A percentile compares a stretch with the other conserved stretches of the same genome.
Conservation (phyloP, 1,139 yeast genomes). For the Kodamaea arcana region DNA sequence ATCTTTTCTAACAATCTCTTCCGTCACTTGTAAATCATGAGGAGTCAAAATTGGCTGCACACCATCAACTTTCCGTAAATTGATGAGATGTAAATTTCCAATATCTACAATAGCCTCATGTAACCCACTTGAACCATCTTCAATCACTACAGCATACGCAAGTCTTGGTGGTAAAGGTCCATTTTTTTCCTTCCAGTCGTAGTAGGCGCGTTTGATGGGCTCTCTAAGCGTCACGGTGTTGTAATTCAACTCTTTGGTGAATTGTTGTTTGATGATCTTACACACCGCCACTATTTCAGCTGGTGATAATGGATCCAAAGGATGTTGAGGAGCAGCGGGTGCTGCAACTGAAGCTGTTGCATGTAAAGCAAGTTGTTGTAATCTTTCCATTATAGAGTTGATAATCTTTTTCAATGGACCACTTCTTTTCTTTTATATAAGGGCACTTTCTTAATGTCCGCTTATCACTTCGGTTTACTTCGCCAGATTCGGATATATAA, state of each 20-base stretch:
- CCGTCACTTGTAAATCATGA: slow-evolving; percentile 60
- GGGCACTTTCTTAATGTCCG: no score
- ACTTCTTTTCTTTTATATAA: no score
- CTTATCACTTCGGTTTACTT: slow-evolving; percentile 2
- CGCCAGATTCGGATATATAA: neutral
- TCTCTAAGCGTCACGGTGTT: slow-evolving; percentile 70
- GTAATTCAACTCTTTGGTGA: slow-evolving; percentile 48
- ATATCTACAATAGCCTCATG: slow-evolving; percentile 69
- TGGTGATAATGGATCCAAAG: slow-evolving; percentile 67
- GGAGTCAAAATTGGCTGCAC: slow-evolving; percentile 75
- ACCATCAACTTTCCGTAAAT: slow-evolving; percentile 49
- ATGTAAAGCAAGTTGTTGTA: slow-evolving; percentile 61
- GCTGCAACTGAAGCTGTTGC: slow-evolving; percentile 50
- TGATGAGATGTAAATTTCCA: slow-evolving; percentile 41
- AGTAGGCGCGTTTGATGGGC: slow-evolving; percentile 60
- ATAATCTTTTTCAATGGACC: no score
- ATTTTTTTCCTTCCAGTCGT: slow-evolving; percentile 60
- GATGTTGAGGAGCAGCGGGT: slow-evolving; percentile 57
- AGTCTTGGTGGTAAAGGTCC: slow-evolving; percentile 65
- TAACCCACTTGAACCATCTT: slow-evolving; percentile 55
- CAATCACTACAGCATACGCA: slow-evolving; percentile 63
- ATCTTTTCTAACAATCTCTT: slow-evolving; percentile 60
- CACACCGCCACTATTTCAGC: slow-evolving; percentile 50
- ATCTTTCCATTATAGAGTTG: slow-evolving; percentile 73
- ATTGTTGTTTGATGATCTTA: slow-evolving; percentile 40